Percentiles rank a stretch among this genome's conserved stretches.
phyloP scores from a whole-genome alignment of 2,329 filamentous ascomycete species.

The Xylaria sp. region DNA sequence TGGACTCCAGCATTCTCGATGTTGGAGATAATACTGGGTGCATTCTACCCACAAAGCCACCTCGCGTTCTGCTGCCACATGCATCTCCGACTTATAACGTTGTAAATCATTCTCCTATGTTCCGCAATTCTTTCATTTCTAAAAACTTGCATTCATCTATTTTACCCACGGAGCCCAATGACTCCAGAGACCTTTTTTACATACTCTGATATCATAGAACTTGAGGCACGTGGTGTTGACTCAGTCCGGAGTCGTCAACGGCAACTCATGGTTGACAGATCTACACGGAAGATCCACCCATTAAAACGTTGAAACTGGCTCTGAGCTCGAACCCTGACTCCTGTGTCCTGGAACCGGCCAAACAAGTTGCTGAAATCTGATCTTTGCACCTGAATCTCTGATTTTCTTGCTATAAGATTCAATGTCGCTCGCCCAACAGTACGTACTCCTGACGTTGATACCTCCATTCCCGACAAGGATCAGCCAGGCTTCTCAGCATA shows the following conservation, averaged over 20 bases:
- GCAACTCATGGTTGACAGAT: not conserved
- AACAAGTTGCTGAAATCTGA: not conserved
- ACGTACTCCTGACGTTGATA: not conserved
- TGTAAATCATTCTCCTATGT: not conserved
- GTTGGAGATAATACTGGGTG: not conserved
- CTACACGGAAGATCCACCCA: not conserved
- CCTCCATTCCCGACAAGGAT: not conserved
- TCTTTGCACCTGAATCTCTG: constrained; percentile 1
- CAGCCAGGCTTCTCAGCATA: not conserved
- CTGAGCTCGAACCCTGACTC: not conserved
- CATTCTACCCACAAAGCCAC: not conserved
- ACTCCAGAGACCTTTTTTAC: not conserved
- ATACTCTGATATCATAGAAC: not conserved
- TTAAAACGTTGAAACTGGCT: constrained; percentile 6
- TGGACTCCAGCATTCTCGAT: not conserved
- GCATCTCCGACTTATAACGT: not conserved
- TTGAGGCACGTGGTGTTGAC: not conserved
- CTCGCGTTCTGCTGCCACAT: not conserved
- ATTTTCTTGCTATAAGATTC: constrained; percentile 4
- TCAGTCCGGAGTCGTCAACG: not conserved
- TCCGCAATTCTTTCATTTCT: constrained; percentile 9
- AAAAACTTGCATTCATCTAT: not conserved
- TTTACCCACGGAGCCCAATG: not conserved
- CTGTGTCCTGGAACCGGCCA: not conserved
- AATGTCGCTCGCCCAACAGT: constrained; percentile 41